Evolutionary conservation across 176 grass and related monocot genomes (phyloP).

Genomic region (Oryza glumipatula): DNA sequence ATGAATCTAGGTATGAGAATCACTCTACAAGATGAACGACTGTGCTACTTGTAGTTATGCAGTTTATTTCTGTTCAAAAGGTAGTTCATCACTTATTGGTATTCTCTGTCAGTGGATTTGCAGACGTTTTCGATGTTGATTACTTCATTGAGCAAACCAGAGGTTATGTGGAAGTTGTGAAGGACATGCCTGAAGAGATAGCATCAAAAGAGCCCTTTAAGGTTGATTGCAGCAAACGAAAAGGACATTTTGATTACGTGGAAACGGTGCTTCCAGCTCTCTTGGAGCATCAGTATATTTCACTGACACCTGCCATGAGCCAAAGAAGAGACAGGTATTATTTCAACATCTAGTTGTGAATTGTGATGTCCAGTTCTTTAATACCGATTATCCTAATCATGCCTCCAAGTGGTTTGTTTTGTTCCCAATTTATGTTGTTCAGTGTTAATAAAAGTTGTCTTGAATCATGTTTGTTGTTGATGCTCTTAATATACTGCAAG

Average conservation of each 20-base stretch:
- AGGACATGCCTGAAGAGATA: constrained; percentile 73
- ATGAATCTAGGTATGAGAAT: constrained; percentile 82
- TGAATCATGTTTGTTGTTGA: constrained; percentile 21
- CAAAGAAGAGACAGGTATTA: constrained; percentile 96
- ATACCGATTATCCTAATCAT: neutral
- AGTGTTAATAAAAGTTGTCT: neutral
- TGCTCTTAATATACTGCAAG: constrained; percentile 23
- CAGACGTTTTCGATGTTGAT: constrained; percentile 91
- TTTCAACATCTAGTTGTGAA: neutral
- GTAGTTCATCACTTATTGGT: constrained; percentile 36
- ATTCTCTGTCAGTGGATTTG: constrained; percentile 76
- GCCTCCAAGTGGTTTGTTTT: neutral
- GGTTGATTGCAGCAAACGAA: constrained; percentile 89
- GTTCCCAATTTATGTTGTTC: neutral
- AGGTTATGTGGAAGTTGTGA: constrained; percentile 81
- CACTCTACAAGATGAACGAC: neutral
- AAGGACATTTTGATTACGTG: constrained; percentile 84
- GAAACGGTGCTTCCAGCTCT: constrained; percentile 74
- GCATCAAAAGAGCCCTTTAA: constrained; percentile 70
- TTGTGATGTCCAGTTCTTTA: neutral
- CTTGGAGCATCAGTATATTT: constrained; percentile 79
- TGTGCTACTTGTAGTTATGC: constrained; percentile 6
- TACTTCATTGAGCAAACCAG: constrained; percentile 88
- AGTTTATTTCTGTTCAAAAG: constrained; percentile 19
- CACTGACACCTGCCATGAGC: constrained; percentile 76